Conservation (phyloP, 208 protist species). For the Phytomonas serpens region DNA sequence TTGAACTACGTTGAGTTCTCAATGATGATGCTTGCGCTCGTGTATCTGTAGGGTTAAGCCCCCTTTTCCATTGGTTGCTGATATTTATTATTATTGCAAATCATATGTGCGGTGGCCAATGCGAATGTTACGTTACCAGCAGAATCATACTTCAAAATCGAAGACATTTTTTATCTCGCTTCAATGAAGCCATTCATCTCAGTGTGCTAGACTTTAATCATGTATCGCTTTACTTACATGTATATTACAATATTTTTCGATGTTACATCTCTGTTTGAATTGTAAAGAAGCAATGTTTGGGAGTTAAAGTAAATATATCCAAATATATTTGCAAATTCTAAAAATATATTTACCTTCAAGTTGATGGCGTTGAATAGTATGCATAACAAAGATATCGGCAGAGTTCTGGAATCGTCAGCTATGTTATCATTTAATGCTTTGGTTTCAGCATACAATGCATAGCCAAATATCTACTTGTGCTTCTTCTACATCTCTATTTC, state of each 20-base stretch:
- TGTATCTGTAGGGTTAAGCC: constrained; percentile 28
- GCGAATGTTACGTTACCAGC: not conserved
- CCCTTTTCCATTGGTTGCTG: not conserved
- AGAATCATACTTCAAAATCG: not conserved
- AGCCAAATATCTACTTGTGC: not conserved
- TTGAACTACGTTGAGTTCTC: constrained; percentile 85
- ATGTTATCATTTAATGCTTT: not conserved
- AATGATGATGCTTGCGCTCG: constrained; percentile 77
- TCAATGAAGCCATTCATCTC: not conserved
- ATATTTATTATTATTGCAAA: not conserved
- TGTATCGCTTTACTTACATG: not conserved
- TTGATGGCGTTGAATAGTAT: not conserved
- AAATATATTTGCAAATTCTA: not conserved
- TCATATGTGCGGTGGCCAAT: not conserved
- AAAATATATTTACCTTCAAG: not conserved
- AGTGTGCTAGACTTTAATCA: not conserved
- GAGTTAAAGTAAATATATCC: not conserved
- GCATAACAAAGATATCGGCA: not conserved
- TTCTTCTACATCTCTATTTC: not conserved
- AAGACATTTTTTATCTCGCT: not conserved
- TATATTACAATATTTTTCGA: not conserved
- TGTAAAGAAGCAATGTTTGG: not conserved
- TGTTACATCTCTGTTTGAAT: not conserved
- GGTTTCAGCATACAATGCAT: not conserved
- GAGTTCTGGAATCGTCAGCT: not conserved